Conservation (phyloP, 257 asterid genomes). For the Mentha longifolia region DNA sequence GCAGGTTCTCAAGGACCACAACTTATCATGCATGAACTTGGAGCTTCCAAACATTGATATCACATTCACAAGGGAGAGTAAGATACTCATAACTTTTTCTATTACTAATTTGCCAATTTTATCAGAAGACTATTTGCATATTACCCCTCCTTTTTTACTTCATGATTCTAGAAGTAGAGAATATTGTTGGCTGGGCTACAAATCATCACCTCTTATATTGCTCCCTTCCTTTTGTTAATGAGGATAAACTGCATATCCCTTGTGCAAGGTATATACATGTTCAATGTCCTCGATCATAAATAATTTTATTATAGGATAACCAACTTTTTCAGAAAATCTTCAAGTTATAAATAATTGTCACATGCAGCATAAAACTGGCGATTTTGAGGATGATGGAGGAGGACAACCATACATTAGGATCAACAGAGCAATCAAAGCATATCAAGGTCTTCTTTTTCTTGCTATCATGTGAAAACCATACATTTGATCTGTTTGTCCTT, state of each 20-base stretch:
- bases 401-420: slow-evolving; percentile 29
- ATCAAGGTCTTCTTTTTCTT: background rate
- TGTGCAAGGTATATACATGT: slow-evolving; percentile 40
- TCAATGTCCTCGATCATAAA: background rate
- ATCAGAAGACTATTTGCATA: background rate
- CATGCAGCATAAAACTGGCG: slow-evolving; percentile 60
- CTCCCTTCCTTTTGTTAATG: slow-evolving; percentile 49
- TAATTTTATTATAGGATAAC: background rate
- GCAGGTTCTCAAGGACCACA: no score
- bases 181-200: slow-evolving; percentile 71
- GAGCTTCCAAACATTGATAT: no score
- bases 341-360: slow-evolving; percentile 1
- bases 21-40: no score
- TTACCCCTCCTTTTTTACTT: no score
- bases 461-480: background rate
- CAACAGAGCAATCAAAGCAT: slow-evolving; percentile 61
- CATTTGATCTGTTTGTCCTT: no score
- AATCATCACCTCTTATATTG: slow-evolving; percentile 66
- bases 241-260: slow-evolving; percentile 53
- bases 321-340: background rate
- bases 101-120: background rate
- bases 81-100: background rate
- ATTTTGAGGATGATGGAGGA: slow-evolving; percentile 66
- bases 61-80: no score
- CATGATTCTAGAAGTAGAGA: slow-evolving; percentile 55